phyloP scores from a whole-genome alignment of 345 rosid species.

The Excoecaria agallocha region DNA sequence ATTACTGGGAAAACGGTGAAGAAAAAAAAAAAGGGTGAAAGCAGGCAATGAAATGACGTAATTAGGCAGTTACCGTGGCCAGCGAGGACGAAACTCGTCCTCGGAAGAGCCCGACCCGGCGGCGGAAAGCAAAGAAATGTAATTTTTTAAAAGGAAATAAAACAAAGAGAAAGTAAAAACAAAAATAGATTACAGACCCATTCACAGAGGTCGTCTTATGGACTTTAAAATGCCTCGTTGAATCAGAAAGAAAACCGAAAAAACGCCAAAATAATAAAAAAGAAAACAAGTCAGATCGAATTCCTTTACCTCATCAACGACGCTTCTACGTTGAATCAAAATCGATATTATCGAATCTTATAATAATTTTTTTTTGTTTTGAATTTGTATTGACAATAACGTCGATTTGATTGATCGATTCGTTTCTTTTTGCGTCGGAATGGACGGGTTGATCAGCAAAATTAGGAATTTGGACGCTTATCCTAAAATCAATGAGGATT shows the following conservation, averaged over 20 bases:
- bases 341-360: neutral
- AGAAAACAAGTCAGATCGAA: too few relatives aligned
- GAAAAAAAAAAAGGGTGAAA: too few relatives aligned
- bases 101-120: too few relatives aligned
- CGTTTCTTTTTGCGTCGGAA: slow-evolving; percentile 6
- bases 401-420: neutral
- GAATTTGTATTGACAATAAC: neutral
- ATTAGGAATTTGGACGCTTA: slow-evolving; percentile 86
- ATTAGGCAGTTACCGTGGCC: neutral
- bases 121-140: neutral
- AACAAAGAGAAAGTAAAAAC: neutral
- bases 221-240: neutral
- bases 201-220: too few relatives aligned
- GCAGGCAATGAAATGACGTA: too few relatives aligned
- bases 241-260: neutral
- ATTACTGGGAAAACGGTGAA: too few relatives aligned
- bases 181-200: neutral
- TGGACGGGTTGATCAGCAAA: slow-evolving; percentile 74
- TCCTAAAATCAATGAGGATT: slow-evolving; percentile 95
- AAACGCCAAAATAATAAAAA: too few relatives aligned
- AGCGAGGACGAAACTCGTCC: neutral
- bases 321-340: neutral
- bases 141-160: neutral
- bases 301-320: too few relatives aligned
- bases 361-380: neutral